Conservation (phyloP, 169 alveolate genomes). For the Plasmodium vinckei region DNA sequence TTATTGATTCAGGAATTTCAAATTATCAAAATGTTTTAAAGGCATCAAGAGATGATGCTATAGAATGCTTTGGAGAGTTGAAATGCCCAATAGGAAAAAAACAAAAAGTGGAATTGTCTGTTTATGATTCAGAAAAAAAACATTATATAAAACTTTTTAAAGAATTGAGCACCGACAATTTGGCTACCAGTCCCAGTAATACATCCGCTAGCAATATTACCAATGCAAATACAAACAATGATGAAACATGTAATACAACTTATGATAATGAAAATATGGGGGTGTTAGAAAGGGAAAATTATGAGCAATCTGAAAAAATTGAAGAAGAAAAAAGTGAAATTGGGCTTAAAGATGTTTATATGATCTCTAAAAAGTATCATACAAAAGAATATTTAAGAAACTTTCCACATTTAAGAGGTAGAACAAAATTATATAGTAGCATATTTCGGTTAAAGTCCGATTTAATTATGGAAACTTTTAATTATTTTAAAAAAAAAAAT, state of each 20-base stretch:
- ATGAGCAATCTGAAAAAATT: background rate
- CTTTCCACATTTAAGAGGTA: conserved; percentile 82
- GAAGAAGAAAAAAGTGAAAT: conserved; percentile 35
- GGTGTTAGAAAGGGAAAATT: background rate
- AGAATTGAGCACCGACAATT: conserved; percentile 69
- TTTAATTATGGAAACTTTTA: conserved; percentile 87
- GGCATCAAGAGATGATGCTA: conserved; percentile 87
- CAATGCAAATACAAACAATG: background rate
- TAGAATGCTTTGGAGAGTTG: conserved; percentile 85
- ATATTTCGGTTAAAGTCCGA: conserved; percentile 90
- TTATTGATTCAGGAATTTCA: conserved; percentile 80
- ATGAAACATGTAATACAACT: background rate
- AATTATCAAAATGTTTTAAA: conserved; percentile 80
- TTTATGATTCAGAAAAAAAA: conserved; percentile 22
- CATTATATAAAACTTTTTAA: conserved; percentile 86
- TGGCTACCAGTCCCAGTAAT: too few relatives aligned
- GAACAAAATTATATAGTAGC: conserved; percentile 87
- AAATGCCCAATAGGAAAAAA: conserved; percentile 59
- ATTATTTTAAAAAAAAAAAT: conserved; percentile 89
- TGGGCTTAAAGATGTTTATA: conserved; percentile 76
- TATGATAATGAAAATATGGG: background rate
- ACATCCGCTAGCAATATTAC: background rate
- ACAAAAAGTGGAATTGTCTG: conserved; percentile 55
- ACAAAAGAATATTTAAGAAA: conserved; percentile 81
- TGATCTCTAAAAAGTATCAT: conserved; percentile 83